Conservation (phyloP, 768 basidiomycete species). For the Boletus tomentosulus region DNA sequence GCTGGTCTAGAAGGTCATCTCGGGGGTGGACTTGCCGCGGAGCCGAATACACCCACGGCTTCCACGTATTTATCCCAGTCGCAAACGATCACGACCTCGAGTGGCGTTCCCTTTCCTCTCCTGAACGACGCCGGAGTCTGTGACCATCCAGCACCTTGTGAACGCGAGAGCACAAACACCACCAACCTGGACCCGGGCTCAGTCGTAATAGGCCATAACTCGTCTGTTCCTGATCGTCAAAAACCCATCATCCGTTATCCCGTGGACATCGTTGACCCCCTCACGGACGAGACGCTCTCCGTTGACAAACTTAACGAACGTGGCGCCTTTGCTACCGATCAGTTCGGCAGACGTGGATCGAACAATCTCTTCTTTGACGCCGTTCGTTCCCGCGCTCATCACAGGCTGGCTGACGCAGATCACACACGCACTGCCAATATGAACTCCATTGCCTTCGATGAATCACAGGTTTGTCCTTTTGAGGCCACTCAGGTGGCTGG, state of each 20-base stretch:
- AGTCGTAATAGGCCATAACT: constrained; percentile 6
- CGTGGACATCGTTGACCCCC: constrained; percentile 13
- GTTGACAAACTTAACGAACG: constrained; percentile 15
- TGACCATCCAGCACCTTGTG: constrained; percentile 17
- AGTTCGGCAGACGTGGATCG: constrained; percentile 31
- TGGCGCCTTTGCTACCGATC: constrained; percentile 14
- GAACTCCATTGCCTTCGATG: constrained; percentile 19
- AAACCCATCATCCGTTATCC: constrained; percentile 15
- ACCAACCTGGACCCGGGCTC: constrained; percentile 8
- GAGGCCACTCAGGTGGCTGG: constrained; percentile 17
- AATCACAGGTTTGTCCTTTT: constrained; percentile 20
- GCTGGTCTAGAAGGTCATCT: constrained; percentile 26
- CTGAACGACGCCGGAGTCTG: constrained; percentile 20
- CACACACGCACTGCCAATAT: constrained; percentile 17
- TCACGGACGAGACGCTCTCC: constrained; percentile 9
- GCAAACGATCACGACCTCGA: constrained; percentile 22
- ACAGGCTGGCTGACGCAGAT: constrained; percentile 24
- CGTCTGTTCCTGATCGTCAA: constrained; percentile 18
- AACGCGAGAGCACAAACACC: constrained; percentile 19
- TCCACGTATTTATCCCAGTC: constrained; percentile 33
- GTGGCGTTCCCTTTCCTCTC: constrained; percentile 21
- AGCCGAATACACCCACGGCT: constrained; percentile 35
- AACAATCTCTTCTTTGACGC: constrained; percentile 40
- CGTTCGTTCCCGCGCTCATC: constrained; percentile 23
- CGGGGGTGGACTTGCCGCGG: constrained; percentile 32